phyloP scores from a whole-genome alignment of 2,329 filamentous ascomycete species.

The Cryphonectria nitschkei region DNA sequence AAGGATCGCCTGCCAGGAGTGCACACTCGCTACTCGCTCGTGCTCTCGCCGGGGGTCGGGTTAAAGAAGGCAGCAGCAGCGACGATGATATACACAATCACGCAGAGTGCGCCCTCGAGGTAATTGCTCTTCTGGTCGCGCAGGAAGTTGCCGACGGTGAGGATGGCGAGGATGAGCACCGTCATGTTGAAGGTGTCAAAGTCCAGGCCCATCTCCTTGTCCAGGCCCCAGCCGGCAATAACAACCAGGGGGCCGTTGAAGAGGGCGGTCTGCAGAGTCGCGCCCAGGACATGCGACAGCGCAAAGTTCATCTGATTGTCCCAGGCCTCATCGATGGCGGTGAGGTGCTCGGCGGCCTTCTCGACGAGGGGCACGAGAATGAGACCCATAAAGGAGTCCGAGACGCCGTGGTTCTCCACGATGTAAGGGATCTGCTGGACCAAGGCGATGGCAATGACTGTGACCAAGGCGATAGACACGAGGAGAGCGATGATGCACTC shows the following conservation, averaged over 20 bases:
- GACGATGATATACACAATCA: conserved; percentile 67
- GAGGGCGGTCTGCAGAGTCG: conserved; percentile 86
- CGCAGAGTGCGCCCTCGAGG: conserved; percentile 80
- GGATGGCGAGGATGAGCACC: conserved; percentile 78
- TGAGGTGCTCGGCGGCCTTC: conserved; percentile 84
- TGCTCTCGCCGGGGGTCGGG: conserved; percentile 46
- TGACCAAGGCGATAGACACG: conserved; percentile 41
- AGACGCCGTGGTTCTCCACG: conserved; percentile 27
- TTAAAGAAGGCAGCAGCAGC: conserved; percentile 63
- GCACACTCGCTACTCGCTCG: not conserved
- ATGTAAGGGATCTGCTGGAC: conserved; percentile 61
- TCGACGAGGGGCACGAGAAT: conserved; percentile 83
- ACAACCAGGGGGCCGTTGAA: conserved; percentile 85
- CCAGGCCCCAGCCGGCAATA: conserved; percentile 79
- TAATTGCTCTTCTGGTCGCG: conserved; percentile 90
- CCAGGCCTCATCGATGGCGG: conserved; percentile 82
- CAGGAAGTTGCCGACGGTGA: conserved; percentile 86
- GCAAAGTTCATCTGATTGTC: conserved; percentile 85
- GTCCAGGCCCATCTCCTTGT: conserved; percentile 73
- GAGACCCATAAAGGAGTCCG: conserved; percentile 56
- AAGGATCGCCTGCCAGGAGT: conserved; percentile 4
- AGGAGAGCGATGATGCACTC: conserved; percentile 61
- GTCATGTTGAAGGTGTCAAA: conserved; percentile 88
- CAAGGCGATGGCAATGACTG: conserved; percentile 56
- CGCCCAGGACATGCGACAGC: conserved; percentile 81